phyloP scores from a whole-genome alignment of 31 red algal genomes.

The Asparagopsis taxiformis region DNA sequence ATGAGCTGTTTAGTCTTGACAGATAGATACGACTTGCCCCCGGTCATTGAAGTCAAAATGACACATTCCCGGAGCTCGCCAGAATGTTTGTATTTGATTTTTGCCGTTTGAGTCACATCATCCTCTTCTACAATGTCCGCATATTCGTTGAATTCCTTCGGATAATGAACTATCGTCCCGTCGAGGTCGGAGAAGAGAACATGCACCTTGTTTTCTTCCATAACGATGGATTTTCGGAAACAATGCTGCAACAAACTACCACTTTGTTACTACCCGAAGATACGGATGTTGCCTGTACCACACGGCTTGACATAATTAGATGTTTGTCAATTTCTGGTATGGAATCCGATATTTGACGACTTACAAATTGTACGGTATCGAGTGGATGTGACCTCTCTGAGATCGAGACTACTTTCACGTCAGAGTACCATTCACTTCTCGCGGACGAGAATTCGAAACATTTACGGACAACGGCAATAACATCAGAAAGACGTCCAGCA shows the following conservation, averaged over 20 bases:
- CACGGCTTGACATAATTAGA: too few relatives aligned
- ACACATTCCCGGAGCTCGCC: conserved; percentile 55
- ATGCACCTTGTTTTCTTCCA: neutral
- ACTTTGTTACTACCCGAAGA: too few relatives aligned
- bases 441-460: too few relatives aligned
- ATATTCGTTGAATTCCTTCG: conserved; percentile 65
- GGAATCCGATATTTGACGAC: too few relatives aligned
- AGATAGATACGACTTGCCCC: conserved; percentile 71
- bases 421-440: too few relatives aligned
- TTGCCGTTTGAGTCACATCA: conserved; percentile 14
- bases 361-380: too few relatives aligned
- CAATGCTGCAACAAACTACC: neutral
- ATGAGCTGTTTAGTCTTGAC: conserved; percentile 61
- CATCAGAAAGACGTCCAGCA: too few relatives aligned
- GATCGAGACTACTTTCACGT: too few relatives aligned
- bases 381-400: too few relatives aligned
- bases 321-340: too few relatives aligned
- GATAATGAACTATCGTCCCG: conserved; percentile 95
- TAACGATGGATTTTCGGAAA: neutral
- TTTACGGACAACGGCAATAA: too few relatives aligned
- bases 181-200: conserved; percentile 95
- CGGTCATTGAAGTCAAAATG: conserved; percentile 65
- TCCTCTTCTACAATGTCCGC: conserved; percentile 34
- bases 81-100: conserved; percentile 66
- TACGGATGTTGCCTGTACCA: too few relatives aligned